Conservation (phyloP, 345 rosid species). For the Combretum micranthum region DNA sequence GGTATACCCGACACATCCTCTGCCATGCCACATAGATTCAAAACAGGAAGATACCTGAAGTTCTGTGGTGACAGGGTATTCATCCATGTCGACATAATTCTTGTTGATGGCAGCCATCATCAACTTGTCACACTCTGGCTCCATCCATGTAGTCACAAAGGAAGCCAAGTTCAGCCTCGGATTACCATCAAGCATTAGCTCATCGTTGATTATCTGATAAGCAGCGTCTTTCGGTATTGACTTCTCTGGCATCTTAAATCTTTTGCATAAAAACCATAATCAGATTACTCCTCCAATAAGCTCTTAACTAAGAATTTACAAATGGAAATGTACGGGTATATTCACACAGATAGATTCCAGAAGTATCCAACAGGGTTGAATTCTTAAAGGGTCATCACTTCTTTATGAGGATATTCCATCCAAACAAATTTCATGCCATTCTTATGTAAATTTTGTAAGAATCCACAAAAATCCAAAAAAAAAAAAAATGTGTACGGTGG, state of each 20-base stretch:
- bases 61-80: slow-evolving; percentile 46
- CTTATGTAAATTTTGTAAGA: background rate
- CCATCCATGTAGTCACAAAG: slow-evolving; percentile 51
- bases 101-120: slow-evolving; percentile 39
- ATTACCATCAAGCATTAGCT: slow-evolving; percentile 46
- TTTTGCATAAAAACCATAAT: slow-evolving; percentile 5
- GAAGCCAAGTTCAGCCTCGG: slow-evolving; percentile 50
- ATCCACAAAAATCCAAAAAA: background rate
- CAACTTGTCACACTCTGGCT: slow-evolving; percentile 47
- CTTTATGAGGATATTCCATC: too few relatives aligned
- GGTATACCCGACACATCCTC: too few relatives aligned
- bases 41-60: slow-evolving; percentile 29
- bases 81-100: slow-evolving; percentile 32
- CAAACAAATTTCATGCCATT: background rate
- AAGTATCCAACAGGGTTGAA: too few relatives aligned
- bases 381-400: too few relatives aligned
- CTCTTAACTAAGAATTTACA: too few relatives aligned
- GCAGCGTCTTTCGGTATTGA: slow-evolving; percentile 46
- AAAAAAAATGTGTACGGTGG: background rate
- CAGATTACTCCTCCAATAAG: background rate
- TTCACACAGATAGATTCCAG: too few relatives aligned
- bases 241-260: slow-evolving; percentile 40
- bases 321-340: too few relatives aligned
- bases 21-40: background rate
- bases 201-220: slow-evolving; percentile 39